Evolutionary conservation across 441 rosid species (phyloP).

Genomic region (Erodium texanum): DNA sequence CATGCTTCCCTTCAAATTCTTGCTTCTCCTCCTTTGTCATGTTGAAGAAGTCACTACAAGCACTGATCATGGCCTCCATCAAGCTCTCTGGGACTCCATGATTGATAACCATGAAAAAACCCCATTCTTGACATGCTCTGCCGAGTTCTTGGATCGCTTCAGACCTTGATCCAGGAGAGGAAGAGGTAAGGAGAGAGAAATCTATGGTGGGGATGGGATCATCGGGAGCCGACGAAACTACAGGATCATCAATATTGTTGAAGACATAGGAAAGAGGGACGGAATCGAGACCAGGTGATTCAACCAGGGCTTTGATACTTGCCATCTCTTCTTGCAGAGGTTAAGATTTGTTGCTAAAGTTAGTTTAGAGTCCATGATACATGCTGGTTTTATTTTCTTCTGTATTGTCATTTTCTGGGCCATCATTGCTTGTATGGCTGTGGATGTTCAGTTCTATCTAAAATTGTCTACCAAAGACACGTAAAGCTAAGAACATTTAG

Average conservation of each 20-base stretch:
- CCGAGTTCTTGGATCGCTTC: constrained; percentile 28
- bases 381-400: no score
- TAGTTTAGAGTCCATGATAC: no score
- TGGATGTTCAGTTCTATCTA: no score
- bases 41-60: constrained; percentile 29
- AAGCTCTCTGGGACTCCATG: constrained; percentile 38
- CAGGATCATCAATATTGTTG: constrained; percentile 16
- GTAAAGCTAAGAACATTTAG: no score
- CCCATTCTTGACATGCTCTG: constrained; percentile 51
- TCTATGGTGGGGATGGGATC: constrained; percentile 35
- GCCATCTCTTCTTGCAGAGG: not conserved
- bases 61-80: constrained; percentile 26
- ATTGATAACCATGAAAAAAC: constrained; percentile 53
- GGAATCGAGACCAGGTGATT: constrained; percentile 31
- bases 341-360: no score
- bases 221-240: no score
- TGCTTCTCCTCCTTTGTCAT: constrained; percentile 39
- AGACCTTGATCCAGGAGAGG: constrained; percentile 23
- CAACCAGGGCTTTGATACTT: no score
- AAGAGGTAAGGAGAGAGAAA: constrained; percentile 36
- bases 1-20: constrained; percentile 36
- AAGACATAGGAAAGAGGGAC: constrained; percentile 31
- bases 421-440: no score
- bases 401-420: no score
- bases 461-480: no score